Evolutionary conservation across 1,284 basidiomycete species (phyloP), one percentile per base, ranked within the genome.

Genomic region (Coniophora puteana): DNA sequence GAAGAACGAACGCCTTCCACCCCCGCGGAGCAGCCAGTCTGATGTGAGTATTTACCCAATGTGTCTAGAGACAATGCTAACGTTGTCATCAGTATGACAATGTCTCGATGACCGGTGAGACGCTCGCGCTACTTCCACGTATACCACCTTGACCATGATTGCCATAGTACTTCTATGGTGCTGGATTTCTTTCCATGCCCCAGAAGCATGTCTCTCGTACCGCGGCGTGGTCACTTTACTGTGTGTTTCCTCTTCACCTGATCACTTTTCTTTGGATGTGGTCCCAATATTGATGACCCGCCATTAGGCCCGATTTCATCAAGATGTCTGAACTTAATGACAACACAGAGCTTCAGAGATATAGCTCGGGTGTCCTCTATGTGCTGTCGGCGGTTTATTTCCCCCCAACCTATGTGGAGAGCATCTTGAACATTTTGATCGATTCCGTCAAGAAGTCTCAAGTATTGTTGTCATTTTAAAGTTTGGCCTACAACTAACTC

Each of bases 321-420:
- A 78, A 75, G 46, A 89, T 89, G 87, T 83, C 78, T 49, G 89
- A 89, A 59, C 74, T 92, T 42, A 87, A 82, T 53, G 86, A 86
- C 61, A 86, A 74, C 59, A 74, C 77, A 14, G 88, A 87, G 51
- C 58, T 86, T 47, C 83, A 85, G 55, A 68, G 72, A 28, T 86
- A 87, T 56, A 85, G 84, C 50, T 75, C 78, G 36, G 82, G 78
- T 5, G 79, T 89, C n/a, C 61, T 89, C 36, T 85, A 86, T 51
- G 75, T 87, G 37, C 64, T 90, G 35, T 86, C 86, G 17, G 80
- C 81, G 5, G 72, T 87, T 38, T 72, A 77, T 14, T 73, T 82
- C 18, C 80, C 85, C 10, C 60, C 67, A 18, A 75, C 81, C 44
- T 83, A 78, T 52, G 71, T 84, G 24, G 75, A 77, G 41, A 65